Conservation (phyloP, 495 filamentous ascomycete genomes). For the Penicillium steckii region DNA sequence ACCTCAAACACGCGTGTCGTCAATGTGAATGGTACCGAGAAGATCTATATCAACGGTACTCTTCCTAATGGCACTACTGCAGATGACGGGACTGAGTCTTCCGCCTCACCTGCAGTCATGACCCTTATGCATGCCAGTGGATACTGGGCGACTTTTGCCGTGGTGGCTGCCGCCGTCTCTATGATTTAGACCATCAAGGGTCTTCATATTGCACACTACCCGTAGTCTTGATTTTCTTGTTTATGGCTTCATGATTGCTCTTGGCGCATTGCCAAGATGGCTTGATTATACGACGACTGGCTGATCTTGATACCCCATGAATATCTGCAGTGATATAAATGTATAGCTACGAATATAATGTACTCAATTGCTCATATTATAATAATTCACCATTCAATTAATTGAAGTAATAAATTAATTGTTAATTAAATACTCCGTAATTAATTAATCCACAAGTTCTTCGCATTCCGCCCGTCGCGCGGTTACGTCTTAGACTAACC, state of each 20-base stretch:
- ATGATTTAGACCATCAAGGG: constrained; percentile 18
- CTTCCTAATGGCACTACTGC: constrained; percentile 81
- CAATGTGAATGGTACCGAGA: constrained; percentile 68
- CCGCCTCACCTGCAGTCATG: constrained; percentile 29
- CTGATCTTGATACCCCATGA: neutral
- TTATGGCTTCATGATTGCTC: neutral
- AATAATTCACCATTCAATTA: too few species aligned
- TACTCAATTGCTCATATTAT: neutral
- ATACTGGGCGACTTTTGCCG: constrained; percentile 60
- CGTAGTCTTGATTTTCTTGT: neutral
- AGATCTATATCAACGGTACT: constrained; percentile 81
- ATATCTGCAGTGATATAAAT: neutral
- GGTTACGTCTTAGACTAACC: constrained; percentile 16
- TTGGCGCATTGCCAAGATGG: neutral
- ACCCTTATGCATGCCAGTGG: constrained; percentile 48
- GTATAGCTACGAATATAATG: neutral
- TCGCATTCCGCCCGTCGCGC: constrained; percentile 18
- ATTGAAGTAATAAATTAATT: too few species aligned
- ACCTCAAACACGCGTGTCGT: constrained; percentile 60
- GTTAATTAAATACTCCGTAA: neutral
- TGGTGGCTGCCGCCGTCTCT: constrained; percentile 52
- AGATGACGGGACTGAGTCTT: constrained; percentile 36
- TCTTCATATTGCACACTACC: neutral
- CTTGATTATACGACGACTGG: neutral
- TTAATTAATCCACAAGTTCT: neutral